Conservation (phyloP, 2,329 filamentous ascomycete species). For the Aureobasidium sp. region DNA sequence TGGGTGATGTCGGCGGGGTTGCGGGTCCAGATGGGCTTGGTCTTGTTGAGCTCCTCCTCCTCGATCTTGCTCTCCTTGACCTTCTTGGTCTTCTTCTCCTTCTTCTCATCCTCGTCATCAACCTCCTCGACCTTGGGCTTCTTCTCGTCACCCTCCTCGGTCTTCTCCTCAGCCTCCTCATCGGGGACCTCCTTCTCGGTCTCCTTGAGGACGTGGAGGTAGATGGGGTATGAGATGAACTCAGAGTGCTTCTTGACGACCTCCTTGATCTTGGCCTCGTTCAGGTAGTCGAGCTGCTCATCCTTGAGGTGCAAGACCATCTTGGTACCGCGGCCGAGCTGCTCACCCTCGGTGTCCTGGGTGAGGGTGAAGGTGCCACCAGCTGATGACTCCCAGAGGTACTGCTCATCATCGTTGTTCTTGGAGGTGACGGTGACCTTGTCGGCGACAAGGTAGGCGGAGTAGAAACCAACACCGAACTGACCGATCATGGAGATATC, state of each 20-base stretch:
- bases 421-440: constrained; percentile 92
- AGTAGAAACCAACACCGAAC: constrained; percentile 99
- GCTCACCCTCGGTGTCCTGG: constrained; percentile 84
- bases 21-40: constrained; percentile 99
- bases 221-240: constrained; percentile 99
- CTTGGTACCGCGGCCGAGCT: constrained; percentile 89
- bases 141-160: constrained; percentile 78
- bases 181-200: constrained; percentile 97
- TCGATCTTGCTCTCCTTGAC: constrained; percentile 98
- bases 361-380: constrained; percentile 95
- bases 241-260: constrained; percentile 99
- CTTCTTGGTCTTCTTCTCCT: constrained; percentile 97
- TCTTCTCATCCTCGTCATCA: constrained; percentile 67
- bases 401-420: constrained; percentile 99
- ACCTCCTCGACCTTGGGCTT: constrained; percentile 95
- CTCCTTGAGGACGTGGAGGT: constrained; percentile 99
- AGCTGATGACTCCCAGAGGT: constrained; percentile 97
- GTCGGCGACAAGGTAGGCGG: constrained; percentile 98
- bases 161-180: constrained; percentile 73
- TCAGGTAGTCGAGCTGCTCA: constrained; percentile 96
- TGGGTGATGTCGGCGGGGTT: constrained; percentile 91
- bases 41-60: constrained; percentile 99
- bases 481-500: constrained; percentile 99
- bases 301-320: constrained; percentile 99
- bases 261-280: constrained; percentile 99